A percentile compares a stretch with the other conserved stretches of the same genome.
phyloP scores from a whole-genome alignment of 768 basidiomycete genomes.

The Naganishia randhawae region DNA sequence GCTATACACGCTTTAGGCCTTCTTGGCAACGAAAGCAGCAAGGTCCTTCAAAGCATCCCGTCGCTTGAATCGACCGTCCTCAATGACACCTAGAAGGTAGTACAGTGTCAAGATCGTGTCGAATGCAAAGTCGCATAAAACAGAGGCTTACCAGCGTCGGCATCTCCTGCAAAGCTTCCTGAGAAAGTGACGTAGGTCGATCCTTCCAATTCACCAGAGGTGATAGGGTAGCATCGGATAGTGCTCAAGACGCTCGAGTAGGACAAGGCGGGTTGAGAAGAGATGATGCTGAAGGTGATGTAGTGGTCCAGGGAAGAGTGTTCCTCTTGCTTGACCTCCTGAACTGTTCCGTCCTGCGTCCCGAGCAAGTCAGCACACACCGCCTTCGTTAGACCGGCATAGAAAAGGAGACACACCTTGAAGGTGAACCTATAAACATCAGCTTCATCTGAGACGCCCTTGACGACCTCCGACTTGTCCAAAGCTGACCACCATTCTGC shows the following conservation, averaged over 20 bases:
- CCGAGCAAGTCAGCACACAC: not conserved
- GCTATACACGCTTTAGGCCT: slow-evolving; percentile 1
- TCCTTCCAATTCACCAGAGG: slow-evolving; percentile 35
- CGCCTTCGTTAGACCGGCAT: not conserved
- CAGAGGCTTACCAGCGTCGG: slow-evolving; percentile 33
- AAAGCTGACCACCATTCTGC: slow-evolving; percentile 34
- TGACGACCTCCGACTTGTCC: slow-evolving; percentile 28
- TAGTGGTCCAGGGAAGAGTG: slow-evolving; percentile 41
- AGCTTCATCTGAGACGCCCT: slow-evolving; percentile 34
- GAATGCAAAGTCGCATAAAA: not conserved
- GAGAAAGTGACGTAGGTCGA: slow-evolving; percentile 34
- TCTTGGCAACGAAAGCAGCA: slow-evolving; percentile 38
- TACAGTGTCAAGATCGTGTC: not conserved
- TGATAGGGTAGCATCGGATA: slow-evolving; percentile 44
- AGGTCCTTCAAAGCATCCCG: slow-evolving; percentile 45
- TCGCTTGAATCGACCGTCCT: slow-evolving; percentile 47
- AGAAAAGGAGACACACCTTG: slow-evolving; percentile 30
- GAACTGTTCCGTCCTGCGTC: slow-evolving; percentile 37
- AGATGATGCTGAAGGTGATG: slow-evolving; percentile 42
- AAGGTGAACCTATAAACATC: slow-evolving; percentile 37
- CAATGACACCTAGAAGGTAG: slow-evolving; percentile 30
- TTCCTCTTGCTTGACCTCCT: slow-evolving; percentile 48
- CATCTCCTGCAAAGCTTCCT: slow-evolving; percentile 42
- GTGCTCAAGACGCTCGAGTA: slow-evolving; percentile 46
- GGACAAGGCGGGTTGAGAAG: slow-evolving; percentile 40